A percentile compares a stretch with the other conserved stretches of the same genome.
Conservation (phyloP, 2,329 filamentous ascomycete genomes). For the Trichoderma hamatum region DNA sequence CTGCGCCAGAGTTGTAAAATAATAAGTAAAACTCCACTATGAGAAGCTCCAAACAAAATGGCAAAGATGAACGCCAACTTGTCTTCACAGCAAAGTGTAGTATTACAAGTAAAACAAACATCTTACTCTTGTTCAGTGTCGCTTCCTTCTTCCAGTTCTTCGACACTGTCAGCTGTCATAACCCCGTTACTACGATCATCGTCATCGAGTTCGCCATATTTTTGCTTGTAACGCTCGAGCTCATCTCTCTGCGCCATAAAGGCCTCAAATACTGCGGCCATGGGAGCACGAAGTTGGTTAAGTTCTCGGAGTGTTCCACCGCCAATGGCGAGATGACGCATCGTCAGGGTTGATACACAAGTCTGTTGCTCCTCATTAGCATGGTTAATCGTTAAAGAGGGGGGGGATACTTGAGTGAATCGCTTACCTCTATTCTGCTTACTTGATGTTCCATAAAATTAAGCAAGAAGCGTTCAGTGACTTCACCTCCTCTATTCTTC, state of each 20-base stretch:
- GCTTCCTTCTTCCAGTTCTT: conserved; percentile 32
- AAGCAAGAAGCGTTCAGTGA: conserved; percentile 84
- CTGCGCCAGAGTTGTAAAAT: background rate
- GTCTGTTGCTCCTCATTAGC: conserved; percentile 55
- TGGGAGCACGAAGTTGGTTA: conserved; percentile 75
- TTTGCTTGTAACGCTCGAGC: conserved; percentile 62
- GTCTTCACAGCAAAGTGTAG: background rate
- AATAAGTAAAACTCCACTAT: background rate
- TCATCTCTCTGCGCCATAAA: conserved; percentile 65
- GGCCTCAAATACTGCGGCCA: conserved; percentile 68
- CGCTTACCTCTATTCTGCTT: conserved; percentile 86
- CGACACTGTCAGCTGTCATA: conserved; percentile 36
- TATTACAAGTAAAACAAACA: conserved; percentile 1
- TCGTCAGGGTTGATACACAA: conserved; percentile 75
- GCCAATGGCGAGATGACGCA: conserved; percentile 78
- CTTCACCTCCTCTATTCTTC: conserved; percentile 71
- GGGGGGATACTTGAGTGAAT: too few relatives aligned
- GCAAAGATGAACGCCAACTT: background rate
- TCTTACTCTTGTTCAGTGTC: conserved; percentile 36
- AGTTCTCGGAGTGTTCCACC: conserved; percentile 64
- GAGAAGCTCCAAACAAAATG: background rate
- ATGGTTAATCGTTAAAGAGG: background rate
- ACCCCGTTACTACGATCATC: conserved; percentile 31
- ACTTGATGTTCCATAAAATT: conserved; percentile 95
- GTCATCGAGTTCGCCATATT: conserved; percentile 50